Evolutionary conservation across 768 basidiomycete genomes (phyloP), one percentile per base, ranked within the genome.

Genomic region (Suillus occidentalis): DNA sequence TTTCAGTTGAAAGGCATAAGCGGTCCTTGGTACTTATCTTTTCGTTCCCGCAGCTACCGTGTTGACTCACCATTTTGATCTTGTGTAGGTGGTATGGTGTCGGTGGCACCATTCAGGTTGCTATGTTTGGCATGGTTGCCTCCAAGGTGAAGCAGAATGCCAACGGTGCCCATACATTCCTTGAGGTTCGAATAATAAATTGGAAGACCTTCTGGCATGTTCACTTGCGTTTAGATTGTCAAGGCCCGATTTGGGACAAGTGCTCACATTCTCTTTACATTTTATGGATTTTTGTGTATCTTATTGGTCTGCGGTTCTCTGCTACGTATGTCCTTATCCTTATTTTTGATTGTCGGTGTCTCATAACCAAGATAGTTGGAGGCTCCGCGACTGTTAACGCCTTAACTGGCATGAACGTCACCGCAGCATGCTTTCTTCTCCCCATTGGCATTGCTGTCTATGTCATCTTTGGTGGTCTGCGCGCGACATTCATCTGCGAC

Each of bases 81-180:
- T 43, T 62, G 25, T 61, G 10, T 45, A 82, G 82, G 79, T 83
- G 82, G 82, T 85, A 83, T 64, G 83, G 78, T 14, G 83, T 80
- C 1, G 82, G 84, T 3, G 83, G 81, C 43, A 86, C 85, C 0
- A 82, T 84, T 25, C 84, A 85, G 69, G 79, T 87, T 22, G 78
- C 79, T 6, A 78, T 86, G 63, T 87, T 87, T 63, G 82, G 79
- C 40, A 81, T 83, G 77, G 71, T 85, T 6, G 84, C 84, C 37
- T 81, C 84, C 1, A 83, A 85, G 69, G 81, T 87, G 13, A 88
- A 87, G 72, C 81, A 81, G 78, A 87, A 87, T 59, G 86, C 85
- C 0, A 85, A 85, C 39, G 81, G 82, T 18, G 85, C 85, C 0
- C 84, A 84, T 67, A 88, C 85, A 0, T 87, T 85, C 68, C 74